phyloP scores from a whole-genome alignment of 208 protist species.

The Wallacemonas sp. region DNA sequence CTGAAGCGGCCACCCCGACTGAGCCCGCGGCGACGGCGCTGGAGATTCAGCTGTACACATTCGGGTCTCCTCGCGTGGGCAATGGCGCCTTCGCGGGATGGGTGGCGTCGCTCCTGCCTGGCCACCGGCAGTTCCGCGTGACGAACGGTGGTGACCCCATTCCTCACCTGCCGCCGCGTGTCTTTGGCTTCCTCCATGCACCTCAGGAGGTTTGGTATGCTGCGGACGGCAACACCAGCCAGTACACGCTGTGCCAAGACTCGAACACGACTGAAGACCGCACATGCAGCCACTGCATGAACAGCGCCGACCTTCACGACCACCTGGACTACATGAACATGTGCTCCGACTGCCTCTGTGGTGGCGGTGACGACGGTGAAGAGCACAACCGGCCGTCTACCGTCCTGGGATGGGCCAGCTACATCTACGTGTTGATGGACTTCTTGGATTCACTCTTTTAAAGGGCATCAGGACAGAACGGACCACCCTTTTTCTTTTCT shows the following conservation, averaged over 20 bases:
- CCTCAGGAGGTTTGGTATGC: slow-evolving; percentile 56
- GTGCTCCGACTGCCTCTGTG: slow-evolving; percentile 46
- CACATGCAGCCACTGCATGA: slow-evolving; percentile 49
- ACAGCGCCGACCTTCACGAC: slow-evolving; percentile 23
- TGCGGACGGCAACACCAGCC: background rate
- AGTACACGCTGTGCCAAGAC: slow-evolving; percentile 36
- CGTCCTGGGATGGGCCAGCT: background rate
- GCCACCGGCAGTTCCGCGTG: slow-evolving; percentile 34
- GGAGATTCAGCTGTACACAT: slow-evolving; percentile 60
- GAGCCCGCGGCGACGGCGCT: background rate
- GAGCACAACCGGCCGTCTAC: background rate
- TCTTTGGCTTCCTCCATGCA: slow-evolving; percentile 41
- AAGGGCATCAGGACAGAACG: too few relatives aligned
- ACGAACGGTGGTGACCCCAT: slow-evolving; percentile 53
- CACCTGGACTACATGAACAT: slow-evolving; percentile 58
- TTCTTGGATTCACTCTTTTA: background rate
- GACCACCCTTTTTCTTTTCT: background rate
- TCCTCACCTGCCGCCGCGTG: slow-evolving; percentile 46
- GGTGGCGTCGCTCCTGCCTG: slow-evolving; percentile 20
- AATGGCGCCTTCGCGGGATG: slow-evolving; percentile 47
- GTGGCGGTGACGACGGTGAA: background rate
- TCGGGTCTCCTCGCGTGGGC: slow-evolving; percentile 67
- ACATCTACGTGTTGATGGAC: background rate
- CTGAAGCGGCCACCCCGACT: background rate
- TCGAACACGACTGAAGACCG: slow-evolving; percentile 28